Evolutionary conservation across 805 yeast species (phyloP), one percentile per base, ranked within the genome.

Genomic region (Suhomyces sp.): DNA sequence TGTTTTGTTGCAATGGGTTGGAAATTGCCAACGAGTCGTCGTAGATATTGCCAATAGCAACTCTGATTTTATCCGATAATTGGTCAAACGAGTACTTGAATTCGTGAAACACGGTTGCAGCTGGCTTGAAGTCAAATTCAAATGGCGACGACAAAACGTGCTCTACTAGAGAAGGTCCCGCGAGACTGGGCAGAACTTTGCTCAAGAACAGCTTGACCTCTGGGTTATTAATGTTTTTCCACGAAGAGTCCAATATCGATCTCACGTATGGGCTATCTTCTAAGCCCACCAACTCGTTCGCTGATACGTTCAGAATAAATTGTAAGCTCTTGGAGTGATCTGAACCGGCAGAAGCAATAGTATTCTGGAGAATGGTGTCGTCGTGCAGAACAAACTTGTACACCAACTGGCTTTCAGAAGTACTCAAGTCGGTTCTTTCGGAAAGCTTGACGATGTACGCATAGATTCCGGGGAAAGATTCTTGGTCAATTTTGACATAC

Each of bases 1-100:
- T 66, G 50, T 72, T 77, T 10, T 72, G 68, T 24, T 70, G 77
- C 46, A 83, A 60, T 1, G 82, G 74, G 57, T 81, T 82, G 0
- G 82, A 78, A 24, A 81, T 60, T 0, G 85, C 62, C 19, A 82
- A 54, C 41, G 72, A 64, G 12, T 61, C 50, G 3, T 49, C 47
- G n/a, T 57, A 46, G 13, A 64, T 35, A n/a, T 48, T 46, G 13
- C 49, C 22, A 13, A 60, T 17, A 2, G 68, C 60, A 0, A 31
- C 26, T 9, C 26, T 22, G 22, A 70, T 49, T 6, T 33, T 45
- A 3, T 62, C 60, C 0, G 62, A 57, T 1, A 83, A 61, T n/a
- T 64, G 62, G 0, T 64, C 54, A 3, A 63, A 33, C 6, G 71
- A 65, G 12, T 65, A 49, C 3, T 50, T 44, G 15, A 53, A 33